Conservation (phyloP, 2,329 filamentous ascomycete species). For the Chaetoscypha palmicola region DNA sequence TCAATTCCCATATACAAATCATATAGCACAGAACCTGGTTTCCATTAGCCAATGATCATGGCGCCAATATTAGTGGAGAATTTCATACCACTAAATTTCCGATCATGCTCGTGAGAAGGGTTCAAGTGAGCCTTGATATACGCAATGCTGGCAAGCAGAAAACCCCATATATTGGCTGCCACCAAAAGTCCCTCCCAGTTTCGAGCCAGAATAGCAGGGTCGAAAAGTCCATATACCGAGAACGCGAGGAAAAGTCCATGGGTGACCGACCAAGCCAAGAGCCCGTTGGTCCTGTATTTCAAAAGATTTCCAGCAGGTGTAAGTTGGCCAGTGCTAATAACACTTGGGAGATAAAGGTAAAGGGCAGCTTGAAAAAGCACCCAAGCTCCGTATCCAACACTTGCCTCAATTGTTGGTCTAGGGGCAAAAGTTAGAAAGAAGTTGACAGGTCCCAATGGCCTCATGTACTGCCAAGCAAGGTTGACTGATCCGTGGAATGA, state of each 20-base stretch:
- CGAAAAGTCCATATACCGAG: constrained; percentile 29
- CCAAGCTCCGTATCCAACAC: constrained; percentile 30
- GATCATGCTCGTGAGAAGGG: constrained; percentile 36
- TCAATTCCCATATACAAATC: constrained; percentile 43
- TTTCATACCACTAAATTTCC: constrained; percentile 36
- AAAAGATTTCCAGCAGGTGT: constrained; percentile 39
- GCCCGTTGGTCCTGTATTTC: constrained; percentile 38
- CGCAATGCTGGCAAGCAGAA: constrained; percentile 29
- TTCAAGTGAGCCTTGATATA: constrained; percentile 35
- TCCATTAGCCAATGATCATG: background rate
- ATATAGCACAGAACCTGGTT: constrained; percentile 34
- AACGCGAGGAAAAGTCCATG: constrained; percentile 30
- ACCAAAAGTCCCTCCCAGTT: constrained; percentile 37
- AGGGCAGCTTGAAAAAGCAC: constrained; percentile 31
- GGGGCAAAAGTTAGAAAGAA: constrained; percentile 18
- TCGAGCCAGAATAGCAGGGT: constrained; percentile 36
- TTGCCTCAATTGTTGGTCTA: constrained; percentile 8
- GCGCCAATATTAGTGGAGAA: constrained; percentile 9
- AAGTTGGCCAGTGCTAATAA: constrained; percentile 33
- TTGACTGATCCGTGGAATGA: constrained; percentile 20
- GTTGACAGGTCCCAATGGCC: constrained; percentile 6
- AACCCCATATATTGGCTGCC: constrained; percentile 34
- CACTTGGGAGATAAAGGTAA: constrained; percentile 31
- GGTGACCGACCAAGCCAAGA: constrained; percentile 35
- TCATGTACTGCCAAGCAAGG: constrained; percentile 11